Conservation (phyloP, 768 basidiomycete genomes). For the Naematelia encephala region DNA sequence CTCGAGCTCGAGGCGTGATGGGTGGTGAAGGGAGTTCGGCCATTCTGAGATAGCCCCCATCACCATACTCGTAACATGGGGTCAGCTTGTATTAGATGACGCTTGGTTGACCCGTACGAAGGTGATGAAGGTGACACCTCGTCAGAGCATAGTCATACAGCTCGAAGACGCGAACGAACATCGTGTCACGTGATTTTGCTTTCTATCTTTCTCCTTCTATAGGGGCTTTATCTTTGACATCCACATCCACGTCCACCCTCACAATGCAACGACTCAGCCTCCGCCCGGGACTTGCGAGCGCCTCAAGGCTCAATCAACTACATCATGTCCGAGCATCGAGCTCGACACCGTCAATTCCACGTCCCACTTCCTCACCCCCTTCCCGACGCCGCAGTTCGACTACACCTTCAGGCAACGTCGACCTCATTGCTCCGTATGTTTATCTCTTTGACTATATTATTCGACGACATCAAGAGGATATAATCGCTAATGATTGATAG, state of each 20-base stretch:
- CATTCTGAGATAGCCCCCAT: constrained; percentile 4
- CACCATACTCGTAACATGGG: no score
- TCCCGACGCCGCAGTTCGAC: neutral
- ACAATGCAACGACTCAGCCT: no score
- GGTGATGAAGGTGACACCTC: no score
- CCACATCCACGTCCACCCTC: no score
- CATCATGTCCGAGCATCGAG: no score
- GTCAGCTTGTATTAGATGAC: no score
- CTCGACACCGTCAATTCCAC: neutral
- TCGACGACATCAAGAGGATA: neutral
- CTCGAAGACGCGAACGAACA: no score
- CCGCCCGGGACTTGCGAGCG: neutral
- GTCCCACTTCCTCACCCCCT: neutral
- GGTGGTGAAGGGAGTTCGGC: constrained; percentile 4
- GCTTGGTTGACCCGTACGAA: no score
- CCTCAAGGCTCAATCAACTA: neutral
- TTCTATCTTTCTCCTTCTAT: no score
- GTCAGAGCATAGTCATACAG: no score
- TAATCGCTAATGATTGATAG: constrained; percentile 17
- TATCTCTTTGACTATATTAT: neutral
- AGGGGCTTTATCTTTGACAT: no score
- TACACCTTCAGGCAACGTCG: constrained; percentile 9
- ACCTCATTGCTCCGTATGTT: constrained; percentile 45
- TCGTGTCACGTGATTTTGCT: no score
- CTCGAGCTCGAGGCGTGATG: constrained; percentile 4